phyloP scores from a whole-genome alignment of 768 basidiomycete genomes.

The Strobilomyces dryophilus region DNA sequence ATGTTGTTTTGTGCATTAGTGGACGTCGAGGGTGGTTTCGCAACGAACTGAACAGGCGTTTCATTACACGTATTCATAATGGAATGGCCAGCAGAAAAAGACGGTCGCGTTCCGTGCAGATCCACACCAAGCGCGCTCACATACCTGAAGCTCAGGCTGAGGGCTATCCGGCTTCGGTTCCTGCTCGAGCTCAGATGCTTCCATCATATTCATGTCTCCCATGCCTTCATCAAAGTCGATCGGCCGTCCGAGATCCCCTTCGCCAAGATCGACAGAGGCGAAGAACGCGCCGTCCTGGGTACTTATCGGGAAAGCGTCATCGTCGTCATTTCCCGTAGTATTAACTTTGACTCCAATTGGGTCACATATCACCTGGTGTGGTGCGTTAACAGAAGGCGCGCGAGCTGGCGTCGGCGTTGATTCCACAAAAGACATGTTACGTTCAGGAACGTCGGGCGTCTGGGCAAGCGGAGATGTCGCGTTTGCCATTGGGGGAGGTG shows the following conservation, averaged over 20 bases:
- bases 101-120: not conserved
- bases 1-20: not conserved
- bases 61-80: not conserved
- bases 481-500: not conserved
- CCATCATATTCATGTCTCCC: constrained; percentile 11
- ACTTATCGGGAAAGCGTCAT: constrained; percentile 43
- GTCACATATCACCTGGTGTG: not conserved
- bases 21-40: not conserved
- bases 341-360: not conserved
- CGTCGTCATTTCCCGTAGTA: constrained; percentile 28
- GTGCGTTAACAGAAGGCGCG: not conserved
- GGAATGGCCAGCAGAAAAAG: not conserved
- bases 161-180: not conserved
- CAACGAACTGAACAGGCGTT: not conserved
- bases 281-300: constrained; percentile 69
- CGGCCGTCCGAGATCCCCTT: constrained; percentile 36
- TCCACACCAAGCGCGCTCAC: constrained; percentile 1
- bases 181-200: constrained; percentile 4
- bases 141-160: constrained; percentile 5
- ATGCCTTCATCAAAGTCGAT: constrained; percentile 40
- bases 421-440: constrained; percentile 9
- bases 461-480: constrained; percentile 14
- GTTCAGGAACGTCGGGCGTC: constrained; percentile 8
- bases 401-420: not conserved
- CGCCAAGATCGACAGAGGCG: constrained; percentile 51